These are phyloP conservation scores for Torulaspora microellipsoides DNA, from an alignment of 805 yeast species.

Conservation along the genomic window DNA sequence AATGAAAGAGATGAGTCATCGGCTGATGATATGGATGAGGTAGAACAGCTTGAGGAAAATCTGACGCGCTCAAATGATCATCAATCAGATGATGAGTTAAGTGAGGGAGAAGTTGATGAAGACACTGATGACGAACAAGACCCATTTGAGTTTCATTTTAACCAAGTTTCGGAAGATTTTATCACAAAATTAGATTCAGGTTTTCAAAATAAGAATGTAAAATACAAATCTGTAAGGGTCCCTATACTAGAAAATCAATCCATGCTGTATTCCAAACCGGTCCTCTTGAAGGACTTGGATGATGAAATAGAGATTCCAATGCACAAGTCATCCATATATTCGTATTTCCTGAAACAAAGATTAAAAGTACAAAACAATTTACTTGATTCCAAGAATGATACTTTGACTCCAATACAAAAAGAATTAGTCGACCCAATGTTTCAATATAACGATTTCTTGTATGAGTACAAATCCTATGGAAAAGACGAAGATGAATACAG, in stretches of 20 bases:
- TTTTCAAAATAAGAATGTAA: constrained; percentile 31
- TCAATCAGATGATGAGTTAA: constrained; percentile 32
- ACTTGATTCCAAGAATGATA: constrained; percentile 18
- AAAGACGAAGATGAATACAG: constrained; percentile 52
- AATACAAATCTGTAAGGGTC: constrained; percentile 23
- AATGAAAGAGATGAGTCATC: constrained; percentile 26
- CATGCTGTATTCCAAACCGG: constrained; percentile 27
- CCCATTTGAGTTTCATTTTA: constrained; percentile 77
- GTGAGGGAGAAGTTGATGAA: constrained; percentile 30
- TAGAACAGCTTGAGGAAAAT: constrained; percentile 31
- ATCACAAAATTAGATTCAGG: constrained; percentile 38
- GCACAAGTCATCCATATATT: constrained; percentile 22
- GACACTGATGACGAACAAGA: constrained; percentile 48
- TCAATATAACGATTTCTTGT: constrained; percentile 65
- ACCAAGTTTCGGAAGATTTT: constrained; percentile 37
- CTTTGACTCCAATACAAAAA: constrained; percentile 44
- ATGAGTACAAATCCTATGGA: constrained; percentile 47
- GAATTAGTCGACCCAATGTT: constrained; percentile 60
- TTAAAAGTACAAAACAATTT: constrained; percentile 30
- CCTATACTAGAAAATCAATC: constrained; percentile 20
- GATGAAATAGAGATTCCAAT: constrained; percentile 21
- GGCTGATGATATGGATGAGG: constrained; percentile 24
- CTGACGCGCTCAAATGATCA: constrained; percentile 13
- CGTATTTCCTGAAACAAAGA: constrained; percentile 47
- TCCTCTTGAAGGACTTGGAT: constrained; percentile 13